Percentiles rank a stretch among this genome's conserved stretches.
Evolutionary conservation across 2,329 filamentous ascomycete genomes (phyloP).

Genomic region (Nakataea oryzae): DNA sequence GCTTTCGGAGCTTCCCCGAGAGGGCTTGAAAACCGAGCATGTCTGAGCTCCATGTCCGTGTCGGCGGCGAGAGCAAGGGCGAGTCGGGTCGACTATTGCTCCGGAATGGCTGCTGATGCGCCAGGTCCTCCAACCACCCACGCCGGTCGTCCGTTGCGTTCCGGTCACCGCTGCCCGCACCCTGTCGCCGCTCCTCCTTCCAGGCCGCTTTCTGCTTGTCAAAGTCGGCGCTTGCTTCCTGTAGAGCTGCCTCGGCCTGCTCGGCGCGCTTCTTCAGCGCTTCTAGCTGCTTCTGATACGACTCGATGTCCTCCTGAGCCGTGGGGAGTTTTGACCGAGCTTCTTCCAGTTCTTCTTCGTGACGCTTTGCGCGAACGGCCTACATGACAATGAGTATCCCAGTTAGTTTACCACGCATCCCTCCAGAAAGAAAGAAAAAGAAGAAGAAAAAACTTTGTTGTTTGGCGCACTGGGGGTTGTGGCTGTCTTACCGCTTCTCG

Average conservation of each 20-base stretch:
- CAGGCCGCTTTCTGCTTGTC: constrained; percentile 34
- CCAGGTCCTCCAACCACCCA: constrained; percentile 42
- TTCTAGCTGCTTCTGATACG: constrained; percentile 48
- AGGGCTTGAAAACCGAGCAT: constrained; percentile 34
- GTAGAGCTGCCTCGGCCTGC: constrained; percentile 53
- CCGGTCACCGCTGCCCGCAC: constrained; percentile 2
- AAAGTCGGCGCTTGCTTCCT: constrained; percentile 39
- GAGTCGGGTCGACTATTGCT: constrained; percentile 43
- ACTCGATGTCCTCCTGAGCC: constrained; percentile 52
- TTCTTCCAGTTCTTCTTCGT: constrained; percentile 77
- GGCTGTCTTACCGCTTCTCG: constrained; percentile 61
- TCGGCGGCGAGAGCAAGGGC: constrained; percentile 36
- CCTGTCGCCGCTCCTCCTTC: constrained; percentile 17
- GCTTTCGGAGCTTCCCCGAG: constrained; percentile 30
- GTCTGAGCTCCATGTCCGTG: constrained; percentile 44
- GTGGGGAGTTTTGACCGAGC: constrained; percentile 52
- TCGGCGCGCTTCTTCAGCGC: constrained; percentile 54
- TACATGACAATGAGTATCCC: constrained; percentile 19
- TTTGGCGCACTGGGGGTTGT: neutral
- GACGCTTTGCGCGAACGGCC: constrained; percentile 52
- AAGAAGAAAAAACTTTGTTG: neutral
- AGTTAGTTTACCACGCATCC: neutral
- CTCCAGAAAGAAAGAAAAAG: neutral
- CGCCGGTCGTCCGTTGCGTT: constrained; percentile 26
- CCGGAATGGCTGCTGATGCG: constrained; percentile 16